Conservation (phyloP, 768 basidiomycete genomes). For the Floccularia luteovirens region DNA sequence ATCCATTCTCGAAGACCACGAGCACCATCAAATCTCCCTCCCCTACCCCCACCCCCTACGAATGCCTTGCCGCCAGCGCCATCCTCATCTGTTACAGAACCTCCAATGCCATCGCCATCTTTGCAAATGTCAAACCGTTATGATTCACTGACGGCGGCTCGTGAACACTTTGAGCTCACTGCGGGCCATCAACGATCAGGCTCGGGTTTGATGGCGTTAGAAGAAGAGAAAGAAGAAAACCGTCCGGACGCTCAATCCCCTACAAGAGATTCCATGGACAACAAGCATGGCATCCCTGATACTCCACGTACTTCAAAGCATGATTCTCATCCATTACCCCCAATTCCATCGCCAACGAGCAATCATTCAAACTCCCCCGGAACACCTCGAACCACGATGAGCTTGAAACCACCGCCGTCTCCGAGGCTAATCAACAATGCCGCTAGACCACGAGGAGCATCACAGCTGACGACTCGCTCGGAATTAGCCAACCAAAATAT, state of each 20-base stretch:
- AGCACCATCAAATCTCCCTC: conserved; percentile 51
- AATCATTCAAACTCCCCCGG: conserved; percentile 17
- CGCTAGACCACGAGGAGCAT: conserved; percentile 50
- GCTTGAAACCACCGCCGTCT: conserved; percentile 36
- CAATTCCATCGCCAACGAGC: conserved; percentile 44
- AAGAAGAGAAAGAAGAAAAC: conserved; percentile 48
- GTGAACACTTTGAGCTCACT: conserved; percentile 41
- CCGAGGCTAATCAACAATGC: conserved; percentile 37
- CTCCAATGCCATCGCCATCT: conserved; percentile 17
- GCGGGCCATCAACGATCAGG: conserved; percentile 46
- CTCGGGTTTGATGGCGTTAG: conserved; percentile 53
- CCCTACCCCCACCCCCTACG: conserved; percentile 57
- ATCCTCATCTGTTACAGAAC: conserved; percentile 16
- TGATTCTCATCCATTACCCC: conserved; percentile 63
- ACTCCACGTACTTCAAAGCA: conserved; percentile 33
- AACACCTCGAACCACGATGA: conserved; percentile 22
- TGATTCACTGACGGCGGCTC: conserved; percentile 18
- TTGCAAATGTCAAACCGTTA: conserved; percentile 17
- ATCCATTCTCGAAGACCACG: conserved; percentile 39
- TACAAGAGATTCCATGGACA: conserved; percentile 17
- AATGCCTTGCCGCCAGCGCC: conserved; percentile 57
- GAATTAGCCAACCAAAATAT: conserved; percentile 29
- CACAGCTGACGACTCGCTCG: conserved; percentile 34
- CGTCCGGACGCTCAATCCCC: conserved; percentile 13
- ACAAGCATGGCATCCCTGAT: conserved; percentile 26